These are phyloP conservation scores for Glutinoglossum americanum DNA, from an alignment of 495 filamentous ascomycete genomes.

Conservation along the genomic window DNA sequence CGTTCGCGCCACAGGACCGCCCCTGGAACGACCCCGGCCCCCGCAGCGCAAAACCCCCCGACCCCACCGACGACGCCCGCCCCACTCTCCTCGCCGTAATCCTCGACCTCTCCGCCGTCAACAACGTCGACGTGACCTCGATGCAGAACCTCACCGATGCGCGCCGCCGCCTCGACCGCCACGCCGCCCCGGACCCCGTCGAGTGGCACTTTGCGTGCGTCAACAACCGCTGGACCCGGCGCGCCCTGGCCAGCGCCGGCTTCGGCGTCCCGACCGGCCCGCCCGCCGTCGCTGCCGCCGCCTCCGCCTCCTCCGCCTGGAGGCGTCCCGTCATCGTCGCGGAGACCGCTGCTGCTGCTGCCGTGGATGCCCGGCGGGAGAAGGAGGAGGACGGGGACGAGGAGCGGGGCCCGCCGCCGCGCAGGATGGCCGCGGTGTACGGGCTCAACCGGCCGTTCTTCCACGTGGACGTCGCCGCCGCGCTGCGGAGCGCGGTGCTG, in stretches of 20 bases:
- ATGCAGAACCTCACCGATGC: constrained; percentile 92
- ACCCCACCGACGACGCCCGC: constrained; percentile 28
- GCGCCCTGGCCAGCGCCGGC: constrained; percentile 69
- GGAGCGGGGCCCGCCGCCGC: not conserved
- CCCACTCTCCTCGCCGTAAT: constrained; percentile 82
- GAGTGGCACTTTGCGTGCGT: constrained; percentile 95
- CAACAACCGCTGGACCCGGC: constrained; percentile 94
- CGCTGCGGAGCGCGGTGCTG: constrained; percentile 68
- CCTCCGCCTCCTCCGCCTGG: too few species aligned
- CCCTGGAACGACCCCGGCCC: constrained; percentile 94
- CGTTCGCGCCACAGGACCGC: constrained; percentile 46
- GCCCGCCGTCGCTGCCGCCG: too few species aligned
- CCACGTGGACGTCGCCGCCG: constrained; percentile 84
- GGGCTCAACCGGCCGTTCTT: constrained; percentile 80
- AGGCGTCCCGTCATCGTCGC: constrained; percentile 88
- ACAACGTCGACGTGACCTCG: constrained; percentile 89
- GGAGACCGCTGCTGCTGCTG: constrained; percentile 52
- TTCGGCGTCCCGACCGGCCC: constrained; percentile 60
- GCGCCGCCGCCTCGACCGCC: constrained; percentile 86
- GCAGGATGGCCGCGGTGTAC: constrained; percentile 41
- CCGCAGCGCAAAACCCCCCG: constrained; percentile 28
- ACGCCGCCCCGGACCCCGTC: constrained; percentile 60
- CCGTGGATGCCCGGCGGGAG: constrained; percentile 33
- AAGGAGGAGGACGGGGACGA: constrained; percentile 29
- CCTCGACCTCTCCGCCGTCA: constrained; percentile 86